These are phyloP conservation scores for Agrocybe praecox DNA, from an alignment of 768 basidiomycete genomes.

Conservation along the genomic window DNA sequence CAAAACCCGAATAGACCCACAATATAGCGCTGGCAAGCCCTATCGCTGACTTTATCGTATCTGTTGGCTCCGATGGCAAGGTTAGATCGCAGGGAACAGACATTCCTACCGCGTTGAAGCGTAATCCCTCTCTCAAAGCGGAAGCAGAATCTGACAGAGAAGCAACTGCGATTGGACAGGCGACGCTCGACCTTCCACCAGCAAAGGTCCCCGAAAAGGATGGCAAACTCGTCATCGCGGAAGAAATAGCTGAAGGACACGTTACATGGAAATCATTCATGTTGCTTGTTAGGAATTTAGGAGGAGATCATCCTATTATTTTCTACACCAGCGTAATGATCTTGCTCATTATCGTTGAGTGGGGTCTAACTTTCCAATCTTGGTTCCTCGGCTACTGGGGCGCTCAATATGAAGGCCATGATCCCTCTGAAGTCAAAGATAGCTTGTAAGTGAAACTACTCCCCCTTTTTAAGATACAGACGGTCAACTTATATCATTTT, in stretches of 20 bases:
- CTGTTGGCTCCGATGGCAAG: slow-evolving; percentile 51
- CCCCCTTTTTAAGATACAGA: neutral
- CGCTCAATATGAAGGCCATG: slow-evolving; percentile 38
- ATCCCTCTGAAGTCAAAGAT: slow-evolving; percentile 34
- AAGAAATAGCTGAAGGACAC: slow-evolving; percentile 52
- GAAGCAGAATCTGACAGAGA: slow-evolving; percentile 26
- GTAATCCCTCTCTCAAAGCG: slow-evolving; percentile 29
- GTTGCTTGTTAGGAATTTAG: slow-evolving; percentile 36
- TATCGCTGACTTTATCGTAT: slow-evolving; percentile 56
- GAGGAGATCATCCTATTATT: slow-evolving; percentile 31
- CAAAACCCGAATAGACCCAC: slow-evolving; percentile 31
- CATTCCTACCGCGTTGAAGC: slow-evolving; percentile 28
- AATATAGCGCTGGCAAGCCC: slow-evolving; percentile 51
- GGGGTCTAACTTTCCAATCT: slow-evolving; percentile 31
- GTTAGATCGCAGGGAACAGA: slow-evolving; percentile 46
- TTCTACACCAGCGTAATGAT: slow-evolving; percentile 33
- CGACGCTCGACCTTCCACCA: slow-evolving; percentile 6
- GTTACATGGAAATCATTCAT: slow-evolving; percentile 29
- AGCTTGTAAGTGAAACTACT: slow-evolving; percentile 33
- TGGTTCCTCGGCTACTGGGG: slow-evolving; percentile 50
- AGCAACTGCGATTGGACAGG: slow-evolving; percentile 23
- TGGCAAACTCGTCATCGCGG: slow-evolving; percentile 61
- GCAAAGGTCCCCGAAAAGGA: slow-evolving; percentile 18
- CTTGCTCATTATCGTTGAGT: slow-evolving; percentile 27
- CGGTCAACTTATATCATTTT: neutral